Evolutionary conservation across 2,329 filamentous ascomycete species (phyloP).

Genomic region (Diaporthe sp.): DNA sequence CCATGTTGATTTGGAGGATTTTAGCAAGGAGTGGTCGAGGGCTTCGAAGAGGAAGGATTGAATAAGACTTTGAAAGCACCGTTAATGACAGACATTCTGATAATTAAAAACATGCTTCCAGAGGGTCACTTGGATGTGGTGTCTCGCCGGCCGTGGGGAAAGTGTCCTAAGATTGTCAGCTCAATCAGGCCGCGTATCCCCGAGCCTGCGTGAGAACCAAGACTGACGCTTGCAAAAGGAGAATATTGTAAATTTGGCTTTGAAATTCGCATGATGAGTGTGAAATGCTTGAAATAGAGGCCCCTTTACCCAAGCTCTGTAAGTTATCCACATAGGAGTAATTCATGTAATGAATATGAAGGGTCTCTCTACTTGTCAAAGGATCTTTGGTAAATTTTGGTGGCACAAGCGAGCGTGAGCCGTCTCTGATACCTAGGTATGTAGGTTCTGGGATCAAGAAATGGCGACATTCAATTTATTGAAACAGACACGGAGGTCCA

Average conservation of each 20-base stretch:
- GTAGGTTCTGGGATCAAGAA: no score
- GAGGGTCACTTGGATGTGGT: rapidly evolving
- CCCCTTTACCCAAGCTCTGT: neutral
- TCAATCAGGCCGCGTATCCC: neutral
- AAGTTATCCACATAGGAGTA: neutral
- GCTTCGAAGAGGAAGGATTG: neutral
- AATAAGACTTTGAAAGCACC: no score
- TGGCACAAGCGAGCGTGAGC: no score
- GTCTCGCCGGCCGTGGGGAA: neutral
- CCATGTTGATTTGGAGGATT: constrained; percentile 63
- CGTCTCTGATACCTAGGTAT: neutral
- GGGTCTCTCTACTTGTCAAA: no score
- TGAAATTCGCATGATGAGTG: neutral
- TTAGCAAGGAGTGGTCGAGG: constrained; percentile 49
- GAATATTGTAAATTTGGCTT: neutral
- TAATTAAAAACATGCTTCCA: no score
- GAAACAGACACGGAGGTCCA: neutral
- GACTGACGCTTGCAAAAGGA: neutral
- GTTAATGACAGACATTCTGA: neutral
- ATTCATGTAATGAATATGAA: neutral
- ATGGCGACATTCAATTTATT: no score
- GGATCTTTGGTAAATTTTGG: no score
- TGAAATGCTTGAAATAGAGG: neutral
- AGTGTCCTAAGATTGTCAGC: neutral
- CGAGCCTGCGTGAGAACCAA: no score